Evolutionary conservation across 176 grass and related monocot species (phyloP).

Genomic region (Ampelocalamus luodianensis): DNA sequence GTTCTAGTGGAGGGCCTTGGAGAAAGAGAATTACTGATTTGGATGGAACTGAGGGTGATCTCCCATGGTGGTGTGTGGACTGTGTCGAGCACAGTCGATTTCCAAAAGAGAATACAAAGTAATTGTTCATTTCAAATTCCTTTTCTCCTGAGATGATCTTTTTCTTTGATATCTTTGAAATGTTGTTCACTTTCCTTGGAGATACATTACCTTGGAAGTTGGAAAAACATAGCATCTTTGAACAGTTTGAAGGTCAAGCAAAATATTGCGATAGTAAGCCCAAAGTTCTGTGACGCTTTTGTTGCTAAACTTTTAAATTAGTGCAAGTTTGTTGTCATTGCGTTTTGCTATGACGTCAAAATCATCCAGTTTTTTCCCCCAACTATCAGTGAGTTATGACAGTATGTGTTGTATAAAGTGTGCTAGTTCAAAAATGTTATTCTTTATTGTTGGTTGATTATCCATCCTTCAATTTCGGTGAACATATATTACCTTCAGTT

Average conservation of each 20-base stretch:
- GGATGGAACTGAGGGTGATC: slow-evolving; percentile 89
- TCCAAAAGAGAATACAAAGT: slow-evolving; percentile 97
- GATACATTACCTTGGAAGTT: slow-evolving; percentile 18
- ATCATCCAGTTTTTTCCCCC: slow-evolving; percentile 23
- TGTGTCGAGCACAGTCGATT: slow-evolving; percentile 68
- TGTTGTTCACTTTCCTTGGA: neutral
- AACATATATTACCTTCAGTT: slow-evolving; percentile 40
- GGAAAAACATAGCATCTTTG: slow-evolving; percentile 15
- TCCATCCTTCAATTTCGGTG: slow-evolving; percentile 55
- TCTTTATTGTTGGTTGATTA: slow-evolving; percentile 18
- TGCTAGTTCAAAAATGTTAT: slow-evolving; percentile 7
- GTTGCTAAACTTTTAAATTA: neutral
- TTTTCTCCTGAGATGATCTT: slow-evolving; percentile 24
- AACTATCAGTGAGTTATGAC: neutral
- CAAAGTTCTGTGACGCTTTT: neutral
- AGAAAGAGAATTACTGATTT: slow-evolving; percentile 93
- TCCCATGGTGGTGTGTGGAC: slow-evolving; percentile 95
- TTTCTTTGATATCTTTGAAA: slow-evolving; percentile 25
- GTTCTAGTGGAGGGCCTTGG: slow-evolving; percentile 85
- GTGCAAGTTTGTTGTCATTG: neutral
- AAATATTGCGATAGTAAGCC: neutral
- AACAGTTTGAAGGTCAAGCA: neutral
- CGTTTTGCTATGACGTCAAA: neutral
- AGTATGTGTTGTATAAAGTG: neutral
- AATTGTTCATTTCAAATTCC: slow-evolving; percentile 34